Evolutionary conservation across 345 rosid species (phyloP).

Genomic region (Eucalyptus fibrosa): DNA sequence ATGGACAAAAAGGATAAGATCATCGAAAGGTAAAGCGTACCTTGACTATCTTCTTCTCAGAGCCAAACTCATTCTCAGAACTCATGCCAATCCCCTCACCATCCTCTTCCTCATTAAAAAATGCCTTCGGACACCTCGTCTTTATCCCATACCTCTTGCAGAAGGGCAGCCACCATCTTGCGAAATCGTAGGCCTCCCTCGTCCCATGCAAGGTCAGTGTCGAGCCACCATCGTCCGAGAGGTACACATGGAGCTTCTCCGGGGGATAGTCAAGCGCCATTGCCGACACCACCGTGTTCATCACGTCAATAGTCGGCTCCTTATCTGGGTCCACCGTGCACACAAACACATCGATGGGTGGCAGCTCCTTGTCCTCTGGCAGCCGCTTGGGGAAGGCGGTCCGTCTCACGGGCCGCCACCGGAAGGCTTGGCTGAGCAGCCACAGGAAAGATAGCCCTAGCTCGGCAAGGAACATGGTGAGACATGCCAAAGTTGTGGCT

Average conservation of each 20-base stretch:
- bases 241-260: constrained; percentile 24
- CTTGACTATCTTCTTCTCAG: constrained; percentile 4
- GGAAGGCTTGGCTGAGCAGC: constrained; percentile 5
- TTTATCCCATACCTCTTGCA: constrained; percentile 10
- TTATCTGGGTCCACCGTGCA: constrained; percentile 36
- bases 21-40: background rate
- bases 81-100: background rate
- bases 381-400: constrained; percentile 14
- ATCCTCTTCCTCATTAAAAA: background rate
- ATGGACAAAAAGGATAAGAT: background rate
- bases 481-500: background rate
- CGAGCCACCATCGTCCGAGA: no score
- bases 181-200: no score
- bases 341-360: constrained; percentile 31
- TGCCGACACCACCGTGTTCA: constrained; percentile 33
- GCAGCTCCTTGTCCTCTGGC: constrained; percentile 6
- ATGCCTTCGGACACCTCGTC: constrained; percentile 15
- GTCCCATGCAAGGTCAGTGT: no score
- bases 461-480: constrained; percentile 9
- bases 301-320: constrained; percentile 29
- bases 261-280: constrained; percentile 38
- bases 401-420: constrained; percentile 2
- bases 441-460: constrained; percentile 15
- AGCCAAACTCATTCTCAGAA: background rate
- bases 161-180: constrained; percentile 34